Base-by-base conservation (phyloP, 2,329 filamentous ascomycete species). In the Verticillium nonalfalfae region DNA sequence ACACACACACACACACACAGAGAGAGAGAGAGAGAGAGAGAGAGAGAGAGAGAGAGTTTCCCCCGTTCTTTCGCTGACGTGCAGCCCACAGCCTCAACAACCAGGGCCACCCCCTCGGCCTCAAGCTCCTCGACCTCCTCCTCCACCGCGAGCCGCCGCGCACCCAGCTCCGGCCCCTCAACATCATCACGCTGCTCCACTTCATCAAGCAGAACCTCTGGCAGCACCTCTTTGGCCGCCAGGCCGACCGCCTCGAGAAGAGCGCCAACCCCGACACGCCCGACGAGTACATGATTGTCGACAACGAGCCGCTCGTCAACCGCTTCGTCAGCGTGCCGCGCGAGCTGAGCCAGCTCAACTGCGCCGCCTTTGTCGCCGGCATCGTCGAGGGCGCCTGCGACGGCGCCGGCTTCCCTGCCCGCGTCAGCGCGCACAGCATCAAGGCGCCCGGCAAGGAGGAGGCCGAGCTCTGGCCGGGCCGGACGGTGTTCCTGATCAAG, bases 221-320 rank as follows among this genome's bases (percentile, higher is more conserved):
- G 90, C 87, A 90, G 67, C 90, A 96, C 75, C 89, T 99, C 57
- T 99, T 99, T 75, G 88, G 86, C 40, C 90, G 94, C 1, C 89
- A 93, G 61, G 95, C 95, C 34, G 94, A 98, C 77, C 90, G 92
- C 18, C 87, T 99, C 62, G 95, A 99, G 78, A 93, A 95, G 77
- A 91, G 88, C 62, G 87, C 87, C 60, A 89, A 91, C 70, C 88
- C 90, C 9, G 85, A 88, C 59, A 94, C 93, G 59, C 89, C 91
- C 9, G 92, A 95, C 68, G 94, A 98, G 79, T 99, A 98, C 81
- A 98, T 99, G 94, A 95, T 99, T 69, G 91, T 93, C 69, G 95
- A 99, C 78, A 98, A 99, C 77, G 95, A 98, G 74, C 95, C 95
- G 26, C 82, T 98, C 58, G 94, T 98, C 45, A 98, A 97, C 76